Evolutionary conservation across 495 filamentous ascomycete species (phyloP).

Genomic region (Eremomyces bilateralis): DNA sequence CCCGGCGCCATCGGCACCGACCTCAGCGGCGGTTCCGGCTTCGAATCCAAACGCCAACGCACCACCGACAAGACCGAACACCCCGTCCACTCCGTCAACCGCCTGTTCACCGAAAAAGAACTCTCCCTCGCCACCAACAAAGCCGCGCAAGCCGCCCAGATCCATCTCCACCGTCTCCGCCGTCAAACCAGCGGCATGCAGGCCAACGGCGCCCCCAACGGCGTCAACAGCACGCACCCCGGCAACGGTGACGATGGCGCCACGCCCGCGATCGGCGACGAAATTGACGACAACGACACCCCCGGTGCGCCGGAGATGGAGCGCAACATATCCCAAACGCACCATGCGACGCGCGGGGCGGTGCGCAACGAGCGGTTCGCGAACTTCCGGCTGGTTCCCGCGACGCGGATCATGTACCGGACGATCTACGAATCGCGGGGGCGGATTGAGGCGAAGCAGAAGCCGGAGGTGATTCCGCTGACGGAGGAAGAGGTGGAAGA

Average conservation of each 20-base stretch:
- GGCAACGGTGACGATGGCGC: slow-evolving; percentile 6
- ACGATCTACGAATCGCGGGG: slow-evolving; percentile 13
- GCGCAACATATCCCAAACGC: slow-evolving; percentile 14
- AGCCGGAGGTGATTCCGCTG: slow-evolving; percentile 15
- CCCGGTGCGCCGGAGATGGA: slow-evolving; percentile 17
- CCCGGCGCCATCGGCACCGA: slow-evolving; percentile 18
- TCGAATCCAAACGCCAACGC: slow-evolving; percentile 26
- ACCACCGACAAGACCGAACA: slow-evolving; percentile 27
- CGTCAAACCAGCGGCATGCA: slow-evolving; percentile 6
- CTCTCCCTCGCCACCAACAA: slow-evolving; percentile 35
- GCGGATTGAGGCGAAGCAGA: slow-evolving; percentile 13
- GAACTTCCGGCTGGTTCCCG: slow-evolving; percentile 4
- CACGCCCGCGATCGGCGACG: slow-evolving; percentile 5
- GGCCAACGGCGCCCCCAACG: slow-evolving; percentile 11
- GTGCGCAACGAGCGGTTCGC: slow-evolving; percentile 14
- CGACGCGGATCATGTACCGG: slow-evolving; percentile 11
- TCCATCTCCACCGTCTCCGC: slow-evolving; percentile 19
- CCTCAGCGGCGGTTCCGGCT: slow-evolving; percentile 17
- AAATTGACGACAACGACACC: slow-evolving; percentile 7
- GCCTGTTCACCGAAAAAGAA: slow-evolving; percentile 88
- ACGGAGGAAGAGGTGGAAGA: slow-evolving; percentile 15
- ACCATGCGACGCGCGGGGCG: slow-evolving; percentile 16
- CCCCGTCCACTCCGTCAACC: slow-evolving; percentile 50
- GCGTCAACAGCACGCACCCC: slow-evolving; percentile 6
- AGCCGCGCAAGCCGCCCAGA: slow-evolving; percentile 17